phyloP scores from a whole-genome alignment of 129 eudicot genomes.

The Pittosporum tobira region DNA sequence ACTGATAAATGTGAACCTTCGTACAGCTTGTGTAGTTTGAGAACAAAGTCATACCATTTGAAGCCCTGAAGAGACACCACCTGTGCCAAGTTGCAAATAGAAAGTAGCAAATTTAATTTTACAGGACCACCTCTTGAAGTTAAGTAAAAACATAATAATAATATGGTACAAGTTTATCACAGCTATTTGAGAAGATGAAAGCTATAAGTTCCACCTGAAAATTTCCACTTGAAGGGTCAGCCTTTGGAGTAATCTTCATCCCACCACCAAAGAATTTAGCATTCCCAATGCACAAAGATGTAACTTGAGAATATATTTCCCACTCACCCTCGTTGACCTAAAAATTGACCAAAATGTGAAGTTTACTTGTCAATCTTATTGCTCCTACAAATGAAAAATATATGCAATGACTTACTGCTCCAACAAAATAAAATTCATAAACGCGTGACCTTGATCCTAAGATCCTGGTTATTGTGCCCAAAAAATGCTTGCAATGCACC shows the following conservation, averaged over 20 bases:
- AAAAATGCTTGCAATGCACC: constrained; percentile 89
- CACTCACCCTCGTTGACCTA: constrained; percentile 93
- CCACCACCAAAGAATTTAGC: constrained; percentile 99
- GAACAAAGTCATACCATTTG: constrained; percentile 83
- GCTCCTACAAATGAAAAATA: neutral
- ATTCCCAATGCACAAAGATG: constrained; percentile 94
- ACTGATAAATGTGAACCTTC: constrained; percentile 80
- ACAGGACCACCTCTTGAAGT: neutral
- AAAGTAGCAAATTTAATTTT: neutral
- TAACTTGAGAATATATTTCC: constrained; percentile 74
- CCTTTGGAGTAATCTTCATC: constrained; percentile 95
- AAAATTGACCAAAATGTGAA: constrained; percentile 11
- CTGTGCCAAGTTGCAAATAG: constrained; percentile 41
- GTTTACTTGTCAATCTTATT: neutral
- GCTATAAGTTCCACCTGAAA: constrained; percentile 54
- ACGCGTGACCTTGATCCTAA: constrained; percentile 58
- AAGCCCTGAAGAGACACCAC: constrained; percentile 90
- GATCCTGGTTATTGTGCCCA: constrained; percentile 70
- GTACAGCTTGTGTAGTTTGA: constrained; percentile 75
- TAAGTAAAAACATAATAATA: neutral
- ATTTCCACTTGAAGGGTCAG: constrained; percentile 67
- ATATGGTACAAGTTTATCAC: too few relatives aligned
- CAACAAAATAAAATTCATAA: constrained; percentile 1
- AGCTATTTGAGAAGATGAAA: neutral
- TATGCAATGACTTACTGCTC: neutral